Percentiles rank a stretch among this genome's conserved stretches.
Evolutionary conservation across 768 basidiomycete species (phyloP).

Genomic region (Pisolithus tinctorius): DNA sequence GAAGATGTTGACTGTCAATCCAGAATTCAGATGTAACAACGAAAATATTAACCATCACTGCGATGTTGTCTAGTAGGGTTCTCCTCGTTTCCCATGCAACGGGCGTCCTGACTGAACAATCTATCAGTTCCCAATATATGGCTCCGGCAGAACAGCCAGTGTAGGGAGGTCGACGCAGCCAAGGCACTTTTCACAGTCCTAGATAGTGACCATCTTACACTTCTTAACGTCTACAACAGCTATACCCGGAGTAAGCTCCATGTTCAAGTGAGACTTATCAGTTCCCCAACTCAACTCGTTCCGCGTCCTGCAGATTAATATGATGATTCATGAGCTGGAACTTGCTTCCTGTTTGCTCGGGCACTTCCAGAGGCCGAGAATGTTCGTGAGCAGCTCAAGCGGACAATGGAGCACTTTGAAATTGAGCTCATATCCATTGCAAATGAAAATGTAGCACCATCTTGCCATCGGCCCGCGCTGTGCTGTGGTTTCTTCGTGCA

Average conservation of each 20-base stretch:
- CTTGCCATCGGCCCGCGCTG: slow-evolving; percentile 74
- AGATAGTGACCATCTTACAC: slow-evolving; percentile 89
- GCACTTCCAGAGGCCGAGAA: slow-evolving; percentile 90
- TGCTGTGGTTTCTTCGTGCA: slow-evolving; percentile 99
- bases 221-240: slow-evolving; percentile 93
- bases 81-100: not conserved
- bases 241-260: slow-evolving; percentile 67
- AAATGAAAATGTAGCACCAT: slow-evolving; percentile 68
- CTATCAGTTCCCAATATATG: slow-evolving; percentile 76
- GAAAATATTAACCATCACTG: slow-evolving; percentile 89
- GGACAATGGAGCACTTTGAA: slow-evolving; percentile 88
- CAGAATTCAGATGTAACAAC: slow-evolving; percentile 93
- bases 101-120: not conserved
- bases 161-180: slow-evolving; percentile 88
- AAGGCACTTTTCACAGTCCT: slow-evolving; percentile 86
- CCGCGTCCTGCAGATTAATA: slow-evolving; percentile 45
- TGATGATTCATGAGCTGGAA: slow-evolving; percentile 88
- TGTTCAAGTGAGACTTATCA: not conserved
- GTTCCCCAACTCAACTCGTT: not conserved
- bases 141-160: slow-evolving; percentile 80
- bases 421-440: slow-evolving; percentile 62
- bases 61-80: slow-evolving; percentile 84
- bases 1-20: slow-evolving; percentile 89
- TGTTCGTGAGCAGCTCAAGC: slow-evolving; percentile 80
- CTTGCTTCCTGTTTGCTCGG: slow-evolving; percentile 77